These are phyloP conservation scores for Euphrasia confusa DNA, from an alignment of 257 asterid genomes.

Conservation along the genomic window DNA sequence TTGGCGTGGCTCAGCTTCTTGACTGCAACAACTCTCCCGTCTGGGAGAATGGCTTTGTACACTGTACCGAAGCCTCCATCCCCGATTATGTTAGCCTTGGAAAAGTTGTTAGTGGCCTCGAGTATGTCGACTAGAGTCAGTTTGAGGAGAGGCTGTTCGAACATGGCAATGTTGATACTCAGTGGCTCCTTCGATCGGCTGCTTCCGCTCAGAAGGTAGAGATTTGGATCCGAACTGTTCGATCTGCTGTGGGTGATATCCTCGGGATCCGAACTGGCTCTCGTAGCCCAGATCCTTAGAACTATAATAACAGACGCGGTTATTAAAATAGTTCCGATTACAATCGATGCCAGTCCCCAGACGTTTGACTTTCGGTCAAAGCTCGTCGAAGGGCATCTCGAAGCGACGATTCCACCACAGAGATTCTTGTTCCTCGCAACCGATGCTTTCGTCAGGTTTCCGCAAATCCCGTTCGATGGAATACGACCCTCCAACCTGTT, in stretches of 20 bases:
- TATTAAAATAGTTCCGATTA: constrained; percentile 37
- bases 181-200: constrained; percentile 85
- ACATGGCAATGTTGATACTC: constrained; percentile 81
- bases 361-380: constrained; percentile 33
- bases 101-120: constrained; percentile 72
- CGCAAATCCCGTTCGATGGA: constrained; percentile 61
- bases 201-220: constrained; percentile 46
- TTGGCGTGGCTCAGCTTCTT: constrained; percentile 74
- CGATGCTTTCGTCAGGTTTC: constrained; percentile 40
- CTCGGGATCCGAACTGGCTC: constrained; percentile 35
- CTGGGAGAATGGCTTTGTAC: constrained; percentile 61
- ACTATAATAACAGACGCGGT: constrained; percentile 36
- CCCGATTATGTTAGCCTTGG: constrained; percentile 66
- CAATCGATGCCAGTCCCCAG: constrained; percentile 46
- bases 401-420: constrained; percentile 55
- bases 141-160: constrained; percentile 74
- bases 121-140: constrained; percentile 58
- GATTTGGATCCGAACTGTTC: constrained; percentile 48
- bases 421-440: constrained; percentile 59
- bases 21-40: constrained; percentile 63
- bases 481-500: constrained; percentile 60
- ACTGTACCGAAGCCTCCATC: constrained; percentile 96
- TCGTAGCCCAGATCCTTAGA: constrained; percentile 39
- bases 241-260: constrained; percentile 35
- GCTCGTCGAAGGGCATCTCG: constrained; percentile 29